These are phyloP conservation scores for Oenanthe sinensis DNA, from an alignment of 129 eudicot genomes.

Conservation along the genomic window DNA sequence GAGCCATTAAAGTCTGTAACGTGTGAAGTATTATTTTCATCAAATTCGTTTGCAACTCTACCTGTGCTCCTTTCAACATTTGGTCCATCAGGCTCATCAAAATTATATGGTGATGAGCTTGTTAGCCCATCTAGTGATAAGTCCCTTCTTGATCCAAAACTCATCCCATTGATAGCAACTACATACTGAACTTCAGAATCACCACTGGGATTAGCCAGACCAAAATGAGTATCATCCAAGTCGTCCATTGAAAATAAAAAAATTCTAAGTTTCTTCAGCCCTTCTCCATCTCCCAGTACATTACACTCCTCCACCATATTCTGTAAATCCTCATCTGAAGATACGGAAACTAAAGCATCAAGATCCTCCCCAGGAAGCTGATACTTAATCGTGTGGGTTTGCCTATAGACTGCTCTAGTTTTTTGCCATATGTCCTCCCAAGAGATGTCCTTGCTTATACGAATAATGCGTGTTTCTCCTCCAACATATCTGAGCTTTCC, in stretches of 20 bases:
- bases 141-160: conserved; percentile 44
- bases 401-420: conserved; percentile 39
- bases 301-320: conserved; percentile 96
- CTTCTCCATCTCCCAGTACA: conserved; percentile 40
- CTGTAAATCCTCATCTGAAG: conserved; percentile 79
- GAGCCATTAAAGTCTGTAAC: conserved; percentile 24
- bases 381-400: conserved; percentile 54
- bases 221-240: conserved; percentile 66
- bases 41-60: conserved; percentile 25
- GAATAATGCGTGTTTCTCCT: conserved; percentile 68
- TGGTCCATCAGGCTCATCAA: conserved; percentile 40
- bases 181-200: conserved; percentile 88
- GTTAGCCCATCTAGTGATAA: conserved; percentile 43
- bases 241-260: conserved; percentile 70
- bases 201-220: conserved; percentile 49
- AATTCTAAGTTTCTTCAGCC: conserved; percentile 70
- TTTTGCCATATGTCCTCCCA: conserved; percentile 79
- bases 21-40: conserved; percentile 30
- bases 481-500: conserved; percentile 89
- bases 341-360: conserved; percentile 87
- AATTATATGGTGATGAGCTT: conserved; percentile 47
- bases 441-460: conserved; percentile 47
- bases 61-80: conserved; percentile 30
- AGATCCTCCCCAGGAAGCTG: conserved; percentile 99
- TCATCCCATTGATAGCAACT: conserved; percentile 85